phyloP scores from a whole-genome alignment of 169 alveolate genomes.

The Eimeria acervulina region DNA sequence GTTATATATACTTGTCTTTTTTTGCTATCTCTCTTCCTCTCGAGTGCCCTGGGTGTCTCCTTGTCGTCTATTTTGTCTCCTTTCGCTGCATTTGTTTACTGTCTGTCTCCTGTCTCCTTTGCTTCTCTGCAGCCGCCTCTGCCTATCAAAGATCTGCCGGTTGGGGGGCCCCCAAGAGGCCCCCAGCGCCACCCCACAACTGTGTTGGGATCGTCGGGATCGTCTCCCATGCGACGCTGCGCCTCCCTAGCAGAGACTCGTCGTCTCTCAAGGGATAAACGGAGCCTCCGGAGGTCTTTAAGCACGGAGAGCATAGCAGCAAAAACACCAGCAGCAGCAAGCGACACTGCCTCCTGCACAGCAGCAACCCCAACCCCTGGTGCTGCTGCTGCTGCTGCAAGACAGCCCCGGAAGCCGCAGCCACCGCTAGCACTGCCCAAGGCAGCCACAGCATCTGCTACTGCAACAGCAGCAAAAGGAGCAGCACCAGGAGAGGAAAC shows the following conservation, averaged over 20 bases:
- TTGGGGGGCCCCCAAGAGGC: background rate
- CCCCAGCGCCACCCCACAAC: background rate
- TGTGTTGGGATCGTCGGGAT: background rate
- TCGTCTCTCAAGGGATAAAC: background rate
- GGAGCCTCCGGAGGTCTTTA: background rate
- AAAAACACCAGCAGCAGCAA: background rate
- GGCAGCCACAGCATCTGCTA: background rate
- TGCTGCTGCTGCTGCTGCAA: background rate
- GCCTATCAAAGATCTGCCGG: background rate
- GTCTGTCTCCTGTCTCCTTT: background rate
- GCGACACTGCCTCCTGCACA: background rate
- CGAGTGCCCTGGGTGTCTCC: no score
- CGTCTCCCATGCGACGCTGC: slow-evolving; percentile 27
- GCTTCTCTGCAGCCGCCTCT: background rate
- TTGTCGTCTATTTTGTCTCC: no score
- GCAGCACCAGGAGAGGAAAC: slow-evolving; percentile 28
- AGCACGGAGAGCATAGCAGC: slow-evolving; percentile 5
- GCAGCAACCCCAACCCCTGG: background rate
- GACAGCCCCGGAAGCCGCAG: background rate
- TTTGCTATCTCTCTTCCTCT: no score
- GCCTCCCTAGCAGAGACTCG: background rate
- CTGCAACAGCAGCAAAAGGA: background rate
- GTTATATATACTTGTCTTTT: background rate
- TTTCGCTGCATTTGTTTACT: background rate
- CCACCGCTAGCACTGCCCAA: background rate